Evolutionary conservation across 306 rosid genomes (phyloP), one percentile per base, ranked within the genome.

Genomic region (Vicia villosa): DNA sequence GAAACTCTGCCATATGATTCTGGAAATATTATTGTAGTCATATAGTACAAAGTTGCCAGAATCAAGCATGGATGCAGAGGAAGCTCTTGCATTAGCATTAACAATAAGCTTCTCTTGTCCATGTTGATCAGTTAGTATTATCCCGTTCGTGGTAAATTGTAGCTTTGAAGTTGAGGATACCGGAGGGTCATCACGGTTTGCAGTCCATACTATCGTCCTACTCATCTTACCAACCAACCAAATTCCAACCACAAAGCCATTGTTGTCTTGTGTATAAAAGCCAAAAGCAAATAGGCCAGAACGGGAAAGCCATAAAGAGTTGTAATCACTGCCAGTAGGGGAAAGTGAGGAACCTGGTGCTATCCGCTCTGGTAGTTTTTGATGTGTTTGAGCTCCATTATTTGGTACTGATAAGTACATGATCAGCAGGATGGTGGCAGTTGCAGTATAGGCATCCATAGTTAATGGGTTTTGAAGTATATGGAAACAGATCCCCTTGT

Each of bases 1-100:
- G n/a, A 81, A 81, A 68, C 76, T 81, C 70, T 73, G 82, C 85
- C 82, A 81, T 61, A 77, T 63, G 62, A 69, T 41, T 6, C 8
- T 8, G 17, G 21, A 22, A 6, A 12, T 54, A 0, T 12, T 34
- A 0, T 12, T 24, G 34, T 45, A 14, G 19, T 40, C 10, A 17
- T 70, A 70, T 1, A 82, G 52, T 16, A 74, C 78, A 19, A 82
- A 74, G 76, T 78, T 82, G 10, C 86, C 83, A 45, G 76, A 34
- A 61, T 82, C 78, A 46, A 70, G 83, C 73, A 82, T 50, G 65
- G 75, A 78, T 74, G 83, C 86, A 50, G 22, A 82, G 30, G 34
- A 51, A 66, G 77, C 78, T 26, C 45, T 60, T 51, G 17, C 41
- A 42, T 3, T 46, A 49, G 21, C 19, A 45, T n/a, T 37, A 21